Evolutionary conservation across 139 green algal species (phyloP).

Genomic region (Chlorella sorokiniana): DNA sequence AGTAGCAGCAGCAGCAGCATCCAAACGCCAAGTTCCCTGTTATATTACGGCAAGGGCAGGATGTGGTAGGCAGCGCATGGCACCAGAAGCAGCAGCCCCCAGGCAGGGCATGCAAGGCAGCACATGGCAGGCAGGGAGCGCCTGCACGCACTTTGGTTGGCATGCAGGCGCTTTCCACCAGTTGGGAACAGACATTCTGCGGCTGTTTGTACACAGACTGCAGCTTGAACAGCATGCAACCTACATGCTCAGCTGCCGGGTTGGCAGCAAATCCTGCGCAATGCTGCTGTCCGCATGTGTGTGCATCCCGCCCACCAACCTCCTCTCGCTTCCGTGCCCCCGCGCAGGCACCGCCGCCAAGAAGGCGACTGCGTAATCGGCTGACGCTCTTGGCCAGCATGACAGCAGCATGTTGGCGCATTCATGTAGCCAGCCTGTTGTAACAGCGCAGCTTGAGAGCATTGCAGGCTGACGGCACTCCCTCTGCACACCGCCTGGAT

Average conservation of each 20-base stretch:
- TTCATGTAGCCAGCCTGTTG: background rate
- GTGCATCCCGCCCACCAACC: background rate
- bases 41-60: background rate
- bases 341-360: slow-evolving; percentile 27
- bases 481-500: no score
- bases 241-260: no score
- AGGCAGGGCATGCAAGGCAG: no score
- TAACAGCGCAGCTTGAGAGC: background rate
- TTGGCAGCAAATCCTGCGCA: background rate
- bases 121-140: no score
- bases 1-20: background rate
- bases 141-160: no score
- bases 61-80: no score
- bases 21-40: background rate
- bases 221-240: no score
- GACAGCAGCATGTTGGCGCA: background rate
- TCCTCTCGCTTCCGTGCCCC: background rate
- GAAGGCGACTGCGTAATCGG: slow-evolving; percentile 18
- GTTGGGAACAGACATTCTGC: no score
- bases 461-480: background rate
- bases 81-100: no score
- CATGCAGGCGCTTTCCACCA: no score
- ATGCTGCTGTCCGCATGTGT: background rate
- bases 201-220: no score
- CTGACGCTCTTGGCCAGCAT: background rate